Evolutionary conservation across 768 basidiomycete genomes (phyloP).

Genomic region (Macrolepiota albuminosa): DNA sequence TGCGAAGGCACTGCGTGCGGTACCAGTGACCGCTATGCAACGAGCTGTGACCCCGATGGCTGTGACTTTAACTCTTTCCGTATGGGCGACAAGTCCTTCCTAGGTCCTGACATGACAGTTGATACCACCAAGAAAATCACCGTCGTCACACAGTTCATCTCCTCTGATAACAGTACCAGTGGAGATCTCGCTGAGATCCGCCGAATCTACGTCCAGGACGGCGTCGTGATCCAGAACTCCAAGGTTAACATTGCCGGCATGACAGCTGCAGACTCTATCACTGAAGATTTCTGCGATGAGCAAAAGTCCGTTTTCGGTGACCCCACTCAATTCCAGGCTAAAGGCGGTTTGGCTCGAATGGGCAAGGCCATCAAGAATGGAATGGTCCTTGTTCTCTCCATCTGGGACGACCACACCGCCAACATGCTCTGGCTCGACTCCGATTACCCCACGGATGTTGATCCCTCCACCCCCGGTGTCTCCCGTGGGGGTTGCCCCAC

Average conservation of each 20-base stretch:
- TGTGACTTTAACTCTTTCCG: constrained; percentile 64
- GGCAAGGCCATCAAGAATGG: constrained; percentile 32
- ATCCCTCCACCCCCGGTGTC: constrained; percentile 33
- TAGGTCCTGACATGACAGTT: constrained; percentile 42
- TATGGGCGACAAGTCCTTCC: constrained; percentile 43
- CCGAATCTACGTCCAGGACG: constrained; percentile 51
- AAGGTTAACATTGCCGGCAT: constrained; percentile 41
- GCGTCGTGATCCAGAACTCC: constrained; percentile 47
- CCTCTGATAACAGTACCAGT: constrained; percentile 36
- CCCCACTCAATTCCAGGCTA: constrained; percentile 36
- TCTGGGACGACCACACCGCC: constrained; percentile 53
- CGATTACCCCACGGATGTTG: constrained; percentile 35
- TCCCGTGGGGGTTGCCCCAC: constrained; percentile 48
- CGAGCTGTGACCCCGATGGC: constrained; percentile 28
- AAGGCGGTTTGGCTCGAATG: constrained; percentile 37
- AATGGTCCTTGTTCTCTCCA: constrained; percentile 43
- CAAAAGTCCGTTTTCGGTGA: constrained; percentile 47
- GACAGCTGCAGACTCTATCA: constrained; percentile 39
- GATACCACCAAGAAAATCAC: constrained; percentile 49
- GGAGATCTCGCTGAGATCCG: constrained; percentile 50
- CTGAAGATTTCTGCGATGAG: constrained; percentile 40
- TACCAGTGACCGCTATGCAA: constrained; percentile 29
- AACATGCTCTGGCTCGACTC: constrained; percentile 57
- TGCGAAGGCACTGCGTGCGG: constrained; percentile 41
- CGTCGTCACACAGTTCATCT: constrained; percentile 56